Evolutionary conservation across 305 asterid genomes (phyloP).

Genomic region (Plantago coronopus): DNA sequence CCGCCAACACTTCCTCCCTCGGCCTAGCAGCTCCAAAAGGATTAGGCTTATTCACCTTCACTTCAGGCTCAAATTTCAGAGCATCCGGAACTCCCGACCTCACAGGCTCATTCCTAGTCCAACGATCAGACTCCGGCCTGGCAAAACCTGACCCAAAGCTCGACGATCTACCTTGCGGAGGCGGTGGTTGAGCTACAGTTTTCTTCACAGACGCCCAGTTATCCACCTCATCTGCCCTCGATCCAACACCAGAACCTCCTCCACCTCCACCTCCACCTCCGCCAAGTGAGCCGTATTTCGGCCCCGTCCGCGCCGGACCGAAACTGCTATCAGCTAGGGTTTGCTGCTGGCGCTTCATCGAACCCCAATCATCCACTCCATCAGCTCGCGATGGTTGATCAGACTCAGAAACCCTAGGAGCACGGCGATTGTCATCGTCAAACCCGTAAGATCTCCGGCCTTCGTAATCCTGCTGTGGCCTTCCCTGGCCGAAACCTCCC

Average conservation of each 20-base stretch:
- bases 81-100: neutral
- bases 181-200: conserved; percentile 35
- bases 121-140: conserved; percentile 64
- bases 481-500: conserved; percentile 1
- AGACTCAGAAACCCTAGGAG: conserved; percentile 64
- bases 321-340: conserved; percentile 25
- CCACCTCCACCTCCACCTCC: conserved; percentile 50
- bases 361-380: conserved; percentile 81
- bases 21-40: conserved; percentile 99
- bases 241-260: conserved; percentile 24
- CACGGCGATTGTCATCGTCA: conserved; percentile 49
- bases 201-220: conserved; percentile 72
- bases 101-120: conserved; percentile 56
- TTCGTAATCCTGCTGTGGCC: conserved; percentile 22
- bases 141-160: conserved; percentile 52
- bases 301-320: conserved; percentile 37
- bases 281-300: conserved; percentile 56
- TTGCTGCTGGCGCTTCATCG: conserved; percentile 51
- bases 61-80: conserved; percentile 34
- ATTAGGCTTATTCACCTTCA: conserved; percentile 51
- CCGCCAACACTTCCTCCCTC: conserved; percentile 90
- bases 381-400: conserved; percentile 82
- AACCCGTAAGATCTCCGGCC: conserved; percentile 57
- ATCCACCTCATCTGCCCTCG: conserved; percentile 88
- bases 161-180: conserved; percentile 40